phyloP scores from a whole-genome alignment of 495 filamentous ascomycete species.

The Cryomyces antarcticus region DNA sequence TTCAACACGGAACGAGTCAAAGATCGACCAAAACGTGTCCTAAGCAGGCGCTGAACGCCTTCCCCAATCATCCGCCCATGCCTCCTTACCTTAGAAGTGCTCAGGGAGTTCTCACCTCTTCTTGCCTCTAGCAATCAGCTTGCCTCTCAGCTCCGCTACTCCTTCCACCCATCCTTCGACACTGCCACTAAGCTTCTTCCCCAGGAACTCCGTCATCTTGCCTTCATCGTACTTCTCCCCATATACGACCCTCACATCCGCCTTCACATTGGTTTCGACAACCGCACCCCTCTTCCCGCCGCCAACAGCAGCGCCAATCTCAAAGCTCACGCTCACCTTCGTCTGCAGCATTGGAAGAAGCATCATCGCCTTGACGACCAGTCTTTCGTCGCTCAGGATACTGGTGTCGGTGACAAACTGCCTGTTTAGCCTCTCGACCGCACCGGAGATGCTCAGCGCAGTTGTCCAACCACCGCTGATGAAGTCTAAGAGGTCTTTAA shows the following conservation, averaged over 20 bases:
- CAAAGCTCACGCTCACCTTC: conserved; percentile 35
- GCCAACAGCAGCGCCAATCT: conserved; percentile 25
- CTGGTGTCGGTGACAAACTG: conserved; percentile 30
- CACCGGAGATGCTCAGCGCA: conserved; percentile 28
- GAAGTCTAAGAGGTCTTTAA: conserved; percentile 31
- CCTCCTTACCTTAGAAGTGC: too few relatives aligned
- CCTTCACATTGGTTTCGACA: conserved; percentile 9
- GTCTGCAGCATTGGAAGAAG: conserved; percentile 36
- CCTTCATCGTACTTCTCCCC: conserved; percentile 43
- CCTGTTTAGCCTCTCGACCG: conserved; percentile 32
- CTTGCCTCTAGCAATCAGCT: conserved; percentile 31
- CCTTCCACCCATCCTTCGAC: conserved; percentile 32
- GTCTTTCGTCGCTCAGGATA: conserved; percentile 34
- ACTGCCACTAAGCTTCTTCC: conserved; percentile 23
- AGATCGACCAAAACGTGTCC: too few relatives aligned
- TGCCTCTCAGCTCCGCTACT: conserved; percentile 33
- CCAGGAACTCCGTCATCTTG: conserved; percentile 42
- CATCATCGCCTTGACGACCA: conserved; percentile 31
- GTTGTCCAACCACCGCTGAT: conserved; percentile 40
- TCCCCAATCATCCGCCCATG: too few relatives aligned
- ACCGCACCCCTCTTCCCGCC: conserved; percentile 13
- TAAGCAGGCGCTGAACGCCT: too few relatives aligned
- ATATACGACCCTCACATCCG: conserved; percentile 36
- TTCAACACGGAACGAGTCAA: too few relatives aligned
- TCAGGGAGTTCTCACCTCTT: conserved; percentile 18